Conservation (phyloP, 371 early-diverging fungal species). For the Syncephalastrum sp. region DNA sequence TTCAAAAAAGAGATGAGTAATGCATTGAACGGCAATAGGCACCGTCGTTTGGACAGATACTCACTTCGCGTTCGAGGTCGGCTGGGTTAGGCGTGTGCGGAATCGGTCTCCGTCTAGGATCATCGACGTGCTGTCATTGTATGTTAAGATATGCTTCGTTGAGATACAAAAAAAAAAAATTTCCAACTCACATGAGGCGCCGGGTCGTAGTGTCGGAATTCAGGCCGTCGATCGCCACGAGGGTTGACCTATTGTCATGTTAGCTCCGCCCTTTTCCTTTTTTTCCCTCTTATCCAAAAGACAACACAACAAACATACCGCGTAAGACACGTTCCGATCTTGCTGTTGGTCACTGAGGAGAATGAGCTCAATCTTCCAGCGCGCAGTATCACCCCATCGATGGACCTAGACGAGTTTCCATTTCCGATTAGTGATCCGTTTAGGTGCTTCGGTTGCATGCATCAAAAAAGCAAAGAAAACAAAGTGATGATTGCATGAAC, state of each 20-base stretch:
- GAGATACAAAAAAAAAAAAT: not conserved
- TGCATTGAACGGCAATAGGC: not conserved
- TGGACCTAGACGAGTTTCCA: constrained; percentile 12
- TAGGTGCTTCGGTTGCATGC: too few relatives aligned
- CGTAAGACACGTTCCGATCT: constrained; percentile 9
- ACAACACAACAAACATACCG: constrained; percentile 7
- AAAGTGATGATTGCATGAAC: not conserved
- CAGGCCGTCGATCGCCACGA: not conserved
- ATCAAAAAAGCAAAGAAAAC: not conserved
- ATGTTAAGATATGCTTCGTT: too few relatives aligned
- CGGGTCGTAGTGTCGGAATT: constrained; percentile 5
- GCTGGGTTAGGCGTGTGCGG: not conserved
- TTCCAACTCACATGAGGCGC: not conserved
- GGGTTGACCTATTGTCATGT: not conserved
- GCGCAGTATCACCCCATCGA: constrained; percentile 28
- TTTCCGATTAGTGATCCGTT: too few relatives aligned
- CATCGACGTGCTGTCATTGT: too few relatives aligned
- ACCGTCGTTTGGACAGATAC: too few relatives aligned
- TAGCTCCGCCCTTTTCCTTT: constrained; percentile 7
- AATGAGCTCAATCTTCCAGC: constrained; percentile 29
- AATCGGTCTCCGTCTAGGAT: too few relatives aligned
- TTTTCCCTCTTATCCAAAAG: constrained; percentile 7
- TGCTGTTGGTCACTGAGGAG: constrained; percentile 7
- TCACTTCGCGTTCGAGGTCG: not conserved
- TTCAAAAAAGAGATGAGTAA: not conserved